Base-by-base conservation (phyloP, 2,329 filamentous ascomycete species). In the Pyrenophora graminea region DNA sequence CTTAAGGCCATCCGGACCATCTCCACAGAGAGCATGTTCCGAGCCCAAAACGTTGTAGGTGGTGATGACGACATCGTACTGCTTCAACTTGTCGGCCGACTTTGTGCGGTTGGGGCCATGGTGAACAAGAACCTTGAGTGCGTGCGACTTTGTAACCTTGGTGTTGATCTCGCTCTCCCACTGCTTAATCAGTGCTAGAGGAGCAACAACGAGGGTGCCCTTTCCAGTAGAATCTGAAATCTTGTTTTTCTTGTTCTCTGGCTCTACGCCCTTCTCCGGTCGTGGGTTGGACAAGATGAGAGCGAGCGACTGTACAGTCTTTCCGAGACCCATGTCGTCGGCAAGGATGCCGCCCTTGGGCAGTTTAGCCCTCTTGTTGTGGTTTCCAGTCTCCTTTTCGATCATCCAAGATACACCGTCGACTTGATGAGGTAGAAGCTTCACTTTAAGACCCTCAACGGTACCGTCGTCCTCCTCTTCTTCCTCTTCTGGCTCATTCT, bases 311-410 rank as follows among this genome's bases (percentile, higher is more conserved):
- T 99, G 94, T 12, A 99, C 83, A 0, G 94, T 99, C 79, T 99
- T 99, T 51, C 94, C 94, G 12, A 97, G 79, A 60, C 93, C 93
- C 93, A 97, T 95, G 70, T 99, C 94, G 66, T 99, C 94, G 15
- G 94, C 94, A 31, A 99, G 82, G 57, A 99, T 96, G 15, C 94
- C 94, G 31, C 94, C 94, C 63, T 95, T 94, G 25, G 93, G 91
- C 8, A 95, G 82, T 1, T 85, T 80, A 3, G 82, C 84, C 52
- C 89, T 90, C 62, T 87, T 88, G 76, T 94, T 96, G 54, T 89
- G 85, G 15, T 86, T 85, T 2, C 93, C 92, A 9, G 91, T 86
- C 75, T 99, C 94, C 65, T 95, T 91, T 52, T 92, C 89, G 48
- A 84, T 87, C 91, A 99, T 96, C 93, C 94, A 99, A 49, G 87